Evolutionary conservation across 164 flowering plant genomes (phyloP), one percentile per base, ranked within the genome.

Genomic region (Stephania cephalantha): DNA sequence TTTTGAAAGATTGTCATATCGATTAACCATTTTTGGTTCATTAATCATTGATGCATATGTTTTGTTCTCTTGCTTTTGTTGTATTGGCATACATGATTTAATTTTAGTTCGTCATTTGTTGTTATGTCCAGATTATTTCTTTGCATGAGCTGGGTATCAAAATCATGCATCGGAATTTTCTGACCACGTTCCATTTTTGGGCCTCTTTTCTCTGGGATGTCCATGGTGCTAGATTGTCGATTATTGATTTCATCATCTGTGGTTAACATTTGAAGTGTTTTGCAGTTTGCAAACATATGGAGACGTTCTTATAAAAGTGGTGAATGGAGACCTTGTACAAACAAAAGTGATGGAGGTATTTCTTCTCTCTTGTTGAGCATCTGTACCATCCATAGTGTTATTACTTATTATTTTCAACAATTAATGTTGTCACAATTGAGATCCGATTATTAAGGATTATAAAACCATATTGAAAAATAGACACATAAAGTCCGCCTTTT

Each of bases 281-380:
- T 84, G 79, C 76, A 95, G 98, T 85, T 95, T 78, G 87, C 88
- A 71, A 88, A 89, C 18, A 82, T 95, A 76, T 95, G 98, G 98
- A 91, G 84, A 81, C 86, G 82, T 74, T 80, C 92, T 46, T 82
- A 87, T 79, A 93, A 86, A 85, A 87, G 91, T 80, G 91, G 87
- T 53, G 89, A 82, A 61, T 95, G 98, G 98, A 87, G 77, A 76
- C 94, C 97, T 64, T 91, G 95, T 78, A 73, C 85, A 68, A 86
- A 84, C 85, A 86, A 74, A 76, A 88, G 90, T 77, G 77, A 85
- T 15, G 87, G 78, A 89, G 98, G 98, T 95, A 88, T 48, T 77
- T 25, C 22, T 29, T 61, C 66, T 25, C 66, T 61, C 66, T 61
- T n/a, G 66, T 18, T 61, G 20, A 4, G 25, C 22, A 61, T 29